Base-by-base conservation (phyloP, 2,329 filamentous ascomycete species). In the Colletotrichum limetticola region DNA sequence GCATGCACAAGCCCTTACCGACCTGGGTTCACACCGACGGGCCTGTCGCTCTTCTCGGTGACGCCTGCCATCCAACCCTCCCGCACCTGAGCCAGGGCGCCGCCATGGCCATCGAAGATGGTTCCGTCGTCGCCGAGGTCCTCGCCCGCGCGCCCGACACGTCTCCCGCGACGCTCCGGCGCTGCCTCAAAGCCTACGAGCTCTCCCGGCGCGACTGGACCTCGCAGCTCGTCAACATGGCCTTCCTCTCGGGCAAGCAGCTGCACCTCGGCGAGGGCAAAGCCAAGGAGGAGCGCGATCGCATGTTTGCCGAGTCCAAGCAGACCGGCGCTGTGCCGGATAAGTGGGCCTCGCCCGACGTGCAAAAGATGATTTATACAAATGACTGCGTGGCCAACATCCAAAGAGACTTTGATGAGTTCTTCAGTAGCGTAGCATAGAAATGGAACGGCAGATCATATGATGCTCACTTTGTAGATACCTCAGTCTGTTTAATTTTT, bases 321-420 rank as follows among this genome's bases (percentile, higher is more conserved):
- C 84, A 77, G 79, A 87, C 86, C 78, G 85, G 81, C 74, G 86
- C 82, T 68, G 88, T 88, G 72, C 90, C 90, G 2, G 91, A 93
- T 82, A 93, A 92, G 83, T 93, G 91, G 91, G 90, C 90, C 3
- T 92, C 91, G 80, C 90, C 91, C 11, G 91, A 93, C 77, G 90
- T 93, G 55, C 91, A 93, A 81, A 86, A 88, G 80, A 88, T 89
- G 86, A 89, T 93, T 73, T 93, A 93, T 80, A 87, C 88, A 12
- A 86, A 91, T 77, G 91, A 93, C 80, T 91, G 90, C 77, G 85
- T 89, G 62, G 81, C 85, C 77, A 86, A 90, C 68, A 86, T 90
- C 0, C 80, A 81, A 62, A 87, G 90, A 56, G 82, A 83, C 71
- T 91, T 90, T 78, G 84, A 86, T 12, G 81, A 85, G 77, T 75